Base-by-base conservation (phyloP, 352 stramenopile species). In the Bremia lactucae region DNA sequence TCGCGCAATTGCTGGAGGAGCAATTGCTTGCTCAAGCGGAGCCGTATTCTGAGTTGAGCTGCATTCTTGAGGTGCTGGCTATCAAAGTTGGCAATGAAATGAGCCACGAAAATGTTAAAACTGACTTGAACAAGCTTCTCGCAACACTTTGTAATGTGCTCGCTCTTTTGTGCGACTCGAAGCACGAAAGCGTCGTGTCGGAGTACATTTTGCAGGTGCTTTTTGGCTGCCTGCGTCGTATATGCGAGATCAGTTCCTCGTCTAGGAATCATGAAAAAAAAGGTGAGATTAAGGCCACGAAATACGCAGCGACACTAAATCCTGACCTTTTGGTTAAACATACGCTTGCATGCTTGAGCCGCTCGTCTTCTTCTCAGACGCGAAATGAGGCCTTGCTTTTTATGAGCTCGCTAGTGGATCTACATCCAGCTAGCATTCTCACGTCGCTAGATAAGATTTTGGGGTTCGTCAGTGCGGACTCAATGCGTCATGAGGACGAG, bases 191-290 rank as follows among this genome's bases (percentile, higher is more conserved):
- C n/a, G 46, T 50, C 13, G 69, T 84, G 5, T 85, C 77, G 0
- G 72, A 90, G 46, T 90, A 90, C 55, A 63, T 87, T n/a, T 42
- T 87, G 13, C 78, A 90, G 51, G 65, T 90, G 11, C 49, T 90
- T 14, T 90, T 87, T 43, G 66, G 64, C 20, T 87, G 78, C 24
- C 52, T 90, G 40, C 72, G 78, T 43, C 74, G 73, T 29, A 64
- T 85, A 6, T 90, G 78, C 23, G 68, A 87, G 37, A 44, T 51
- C 5, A 49, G 31, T 13, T 49, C 42, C 6, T 38, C 47, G 8
- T 38, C 36, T 18, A 44, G 18, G 4, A 52, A 40, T 9, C 19
- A 49, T 36, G 22, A 9, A 24, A 55, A 47, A n/a, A 47, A 33
- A 26, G 13, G 8, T 14, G 21, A 24, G 2, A 16, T 9, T 14